Evolutionary conservation across 2,329 filamentous ascomycete genomes (phyloP).

Genomic region (Cercospora sp.): DNA sequence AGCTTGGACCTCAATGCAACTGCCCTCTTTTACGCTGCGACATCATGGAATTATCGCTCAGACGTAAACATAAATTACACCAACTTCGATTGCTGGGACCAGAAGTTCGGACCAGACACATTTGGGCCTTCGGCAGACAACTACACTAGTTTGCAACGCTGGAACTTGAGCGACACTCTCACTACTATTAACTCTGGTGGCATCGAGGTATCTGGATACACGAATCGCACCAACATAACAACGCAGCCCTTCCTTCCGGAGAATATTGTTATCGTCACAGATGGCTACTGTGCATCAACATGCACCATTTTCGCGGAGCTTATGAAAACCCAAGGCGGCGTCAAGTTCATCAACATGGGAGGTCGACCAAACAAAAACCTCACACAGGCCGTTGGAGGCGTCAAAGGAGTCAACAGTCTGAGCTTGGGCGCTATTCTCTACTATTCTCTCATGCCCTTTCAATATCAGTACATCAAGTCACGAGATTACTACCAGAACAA

Average conservation of each 20-base stretch:
- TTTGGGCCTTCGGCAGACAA: slow-evolving; percentile 50
- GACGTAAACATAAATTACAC: slow-evolving; percentile 51
- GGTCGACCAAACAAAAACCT: slow-evolving; percentile 45
- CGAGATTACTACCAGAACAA: slow-evolving; percentile 32
- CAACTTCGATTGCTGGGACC: slow-evolving; percentile 49
- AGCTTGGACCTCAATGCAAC: slow-evolving; percentile 40
- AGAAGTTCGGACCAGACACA: slow-evolving; percentile 49
- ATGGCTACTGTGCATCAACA: slow-evolving; percentile 50
- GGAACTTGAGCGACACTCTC: slow-evolving; percentile 48
- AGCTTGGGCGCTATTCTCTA: slow-evolving; percentile 30
- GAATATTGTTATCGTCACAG: slow-evolving; percentile 55
- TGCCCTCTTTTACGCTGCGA: slow-evolving; percentile 42
- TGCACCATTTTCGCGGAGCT: slow-evolving; percentile 50
- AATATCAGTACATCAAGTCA: slow-evolving; percentile 27
- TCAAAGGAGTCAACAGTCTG: slow-evolving; percentile 45
- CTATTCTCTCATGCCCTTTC: slow-evolving; percentile 28
- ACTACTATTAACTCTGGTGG: slow-evolving; percentile 40
- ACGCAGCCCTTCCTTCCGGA: slow-evolving; percentile 57
- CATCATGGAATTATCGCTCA: slow-evolving; percentile 50
- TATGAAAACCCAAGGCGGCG: slow-evolving; percentile 47
- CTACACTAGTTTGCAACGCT: slow-evolving; percentile 60
- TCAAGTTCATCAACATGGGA: slow-evolving; percentile 47
- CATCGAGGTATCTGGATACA: slow-evolving; percentile 51
- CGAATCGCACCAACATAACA: slow-evolving; percentile 49
- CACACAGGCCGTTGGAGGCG: slow-evolving; percentile 49